Evolutionary conservation across 352 stramenopile species (phyloP), one percentile per base, ranked within the genome.

Genomic region (Pythium inflatum): DNA sequence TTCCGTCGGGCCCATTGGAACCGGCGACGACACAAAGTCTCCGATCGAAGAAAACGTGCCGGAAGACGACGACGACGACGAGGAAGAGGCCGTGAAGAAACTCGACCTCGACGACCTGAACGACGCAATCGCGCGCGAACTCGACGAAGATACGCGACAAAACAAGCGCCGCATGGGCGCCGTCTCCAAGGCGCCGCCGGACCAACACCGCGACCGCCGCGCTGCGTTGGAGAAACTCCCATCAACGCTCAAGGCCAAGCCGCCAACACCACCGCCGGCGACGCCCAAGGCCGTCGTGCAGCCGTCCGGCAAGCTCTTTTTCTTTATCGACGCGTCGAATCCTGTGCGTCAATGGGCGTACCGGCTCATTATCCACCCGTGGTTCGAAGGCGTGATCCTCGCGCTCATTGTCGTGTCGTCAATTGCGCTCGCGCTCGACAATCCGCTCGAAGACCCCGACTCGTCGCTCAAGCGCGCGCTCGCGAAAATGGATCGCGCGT

Each of bases 381-480:
- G 85, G 5, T 97, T 97, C 54, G 90, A 97, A 66, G 83, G 88
- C 46, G 41, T 82, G 6, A 91, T 91, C 1, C 53, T 97, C 28
- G 40, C 83, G 18, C 63, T 97, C 27, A 94, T 97, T 22, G 67
- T 75, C 18, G 62, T 96, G 49, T 91, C 77, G 60, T 92, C 82
- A 0, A 50, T 96, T 4, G 60, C 80, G 9, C 62, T 97, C 4
- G 90, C 87, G 7, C 73, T 96, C 25, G 90, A 97, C 49, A 91
- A 89, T 43, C 91, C 91, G 0, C 79, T 94, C 5, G 80, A 74
- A 25, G 16, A 71, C 18, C 81, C 83, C 0, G 68, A 85, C 22
- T 80, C 68, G 31, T 22, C 73, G 5, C 71, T 92, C 12, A 50
- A 87, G 3, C 81, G 54, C 12, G 31, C 83, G 2, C 70, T 97